phyloP scores from a whole-genome alignment of 208 protist genomes.

The Zelonia costaricensis region DNA sequence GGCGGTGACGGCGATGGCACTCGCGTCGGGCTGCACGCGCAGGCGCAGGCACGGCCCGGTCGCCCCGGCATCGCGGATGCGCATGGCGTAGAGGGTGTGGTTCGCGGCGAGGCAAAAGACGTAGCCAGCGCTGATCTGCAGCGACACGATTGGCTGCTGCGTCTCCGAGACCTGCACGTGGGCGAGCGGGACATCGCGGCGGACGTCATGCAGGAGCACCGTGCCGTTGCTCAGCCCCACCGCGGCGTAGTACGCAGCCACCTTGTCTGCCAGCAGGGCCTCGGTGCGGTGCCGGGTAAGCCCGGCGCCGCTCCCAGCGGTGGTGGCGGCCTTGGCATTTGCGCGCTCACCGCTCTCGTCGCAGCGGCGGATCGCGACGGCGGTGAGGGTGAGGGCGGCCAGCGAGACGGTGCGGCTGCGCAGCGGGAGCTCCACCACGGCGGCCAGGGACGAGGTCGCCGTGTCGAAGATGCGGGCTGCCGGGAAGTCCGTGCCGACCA shows the following conservation, averaged over 20 bases:
- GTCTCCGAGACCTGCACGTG: conserved; percentile 65
- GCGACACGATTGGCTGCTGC: conserved; percentile 55
- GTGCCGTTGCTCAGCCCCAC: conserved; percentile 80
- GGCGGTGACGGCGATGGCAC: conserved; percentile 41
- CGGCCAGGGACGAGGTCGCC: conserved; percentile 39
- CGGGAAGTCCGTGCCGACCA: conserved; percentile 79
- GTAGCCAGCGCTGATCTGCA: conserved; percentile 46
- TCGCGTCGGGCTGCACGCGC: conserved; percentile 51
- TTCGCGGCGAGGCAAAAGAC: conserved; percentile 58
- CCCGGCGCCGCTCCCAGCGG: not conserved
- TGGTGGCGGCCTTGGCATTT: not conserved
- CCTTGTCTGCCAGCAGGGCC: conserved; percentile 21
- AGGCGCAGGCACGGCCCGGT: conserved; percentile 30
- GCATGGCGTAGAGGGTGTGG: conserved; percentile 45
- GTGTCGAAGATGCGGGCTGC: conserved; percentile 82
- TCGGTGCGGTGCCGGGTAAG: conserved; percentile 4
- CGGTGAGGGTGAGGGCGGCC: conserved; percentile 57
- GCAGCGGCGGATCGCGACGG: conserved; percentile 43
- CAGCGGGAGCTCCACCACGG: conserved; percentile 55
- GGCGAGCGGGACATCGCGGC: conserved; percentile 37
- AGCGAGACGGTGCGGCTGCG: conserved; percentile 41
- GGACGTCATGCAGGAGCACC: conserved; percentile 73
- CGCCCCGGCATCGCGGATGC: conserved; percentile 26
- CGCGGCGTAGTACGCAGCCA: conserved; percentile 41
- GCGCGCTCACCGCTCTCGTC: too few relatives aligned